These are phyloP conservation scores for Gonapodya prolifera DNA, from an alignment of 192 early-diverging fungal species.

Conservation along the genomic window DNA sequence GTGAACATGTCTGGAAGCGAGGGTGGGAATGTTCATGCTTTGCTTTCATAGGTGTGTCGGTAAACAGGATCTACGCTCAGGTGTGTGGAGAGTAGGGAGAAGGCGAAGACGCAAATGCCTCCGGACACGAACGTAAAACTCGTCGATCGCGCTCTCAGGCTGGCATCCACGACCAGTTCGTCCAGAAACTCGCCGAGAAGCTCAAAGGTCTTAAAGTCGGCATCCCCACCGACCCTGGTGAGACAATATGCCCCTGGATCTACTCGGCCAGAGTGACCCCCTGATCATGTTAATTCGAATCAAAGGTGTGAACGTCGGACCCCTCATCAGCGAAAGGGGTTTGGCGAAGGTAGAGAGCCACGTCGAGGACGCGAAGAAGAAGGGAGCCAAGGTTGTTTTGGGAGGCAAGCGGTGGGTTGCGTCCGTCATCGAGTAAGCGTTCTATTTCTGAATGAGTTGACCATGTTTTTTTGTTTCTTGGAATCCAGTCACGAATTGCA, in stretches of 20 bases:
- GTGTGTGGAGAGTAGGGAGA: too few relatives aligned
- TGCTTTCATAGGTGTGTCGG: slow-evolving; percentile 30
- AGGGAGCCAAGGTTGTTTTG: slow-evolving; percentile 54
- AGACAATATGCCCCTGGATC: too few relatives aligned
- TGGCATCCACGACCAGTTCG: neutral
- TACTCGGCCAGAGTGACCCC: too few relatives aligned
- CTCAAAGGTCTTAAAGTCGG: neutral
- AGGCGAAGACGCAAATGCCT: too few relatives aligned
- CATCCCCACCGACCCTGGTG: too few relatives aligned
- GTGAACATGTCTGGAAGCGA: too few relatives aligned
- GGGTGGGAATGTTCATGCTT: slow-evolving; percentile 24
- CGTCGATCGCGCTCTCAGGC: too few relatives aligned
- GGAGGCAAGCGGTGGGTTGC: slow-evolving; percentile 54
- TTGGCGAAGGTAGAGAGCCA: slow-evolving; percentile 54
- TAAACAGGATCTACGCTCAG: slow-evolving; percentile 35
- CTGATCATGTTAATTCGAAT: too few relatives aligned
- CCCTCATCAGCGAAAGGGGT: slow-evolving; percentile 58
- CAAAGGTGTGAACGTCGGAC: slow-evolving; percentile 39
- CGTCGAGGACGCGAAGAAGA: slow-evolving; percentile 54
- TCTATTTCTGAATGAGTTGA: slow-evolving; percentile 1
- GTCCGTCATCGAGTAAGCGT: slow-evolving; percentile 5
- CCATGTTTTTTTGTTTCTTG: slow-evolving; percentile 76
- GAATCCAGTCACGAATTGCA: too few relatives aligned
- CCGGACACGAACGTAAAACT: too few relatives aligned
- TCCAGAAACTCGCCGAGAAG: neutral